Percentiles rank a stretch among this genome's conserved stretches.
phyloP scores from a whole-genome alignment of 2,329 filamentous ascomycete genomes.

The Talaromyces sp. region DNA sequence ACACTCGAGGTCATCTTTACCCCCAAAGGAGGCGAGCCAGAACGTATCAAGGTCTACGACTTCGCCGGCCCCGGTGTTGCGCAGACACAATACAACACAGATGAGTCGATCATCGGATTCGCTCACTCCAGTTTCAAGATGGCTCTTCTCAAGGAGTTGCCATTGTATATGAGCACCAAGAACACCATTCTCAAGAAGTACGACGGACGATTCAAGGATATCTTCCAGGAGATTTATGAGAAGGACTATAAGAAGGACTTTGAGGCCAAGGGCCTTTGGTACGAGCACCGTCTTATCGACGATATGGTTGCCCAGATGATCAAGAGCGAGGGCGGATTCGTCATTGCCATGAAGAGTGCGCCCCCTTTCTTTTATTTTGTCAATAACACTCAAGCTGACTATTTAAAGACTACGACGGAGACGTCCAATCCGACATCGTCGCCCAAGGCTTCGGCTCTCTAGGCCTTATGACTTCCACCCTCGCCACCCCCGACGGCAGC shows the following conservation, averaged over 20 bases:
- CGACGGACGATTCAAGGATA: constrained; percentile 98
- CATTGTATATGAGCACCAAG: constrained; percentile 99
- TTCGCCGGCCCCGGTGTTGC: constrained; percentile 84
- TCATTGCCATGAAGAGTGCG: constrained; percentile 97
- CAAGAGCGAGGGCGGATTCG: constrained; percentile 93
- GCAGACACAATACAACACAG: constrained; percentile 97
- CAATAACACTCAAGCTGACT: constrained; percentile 19
- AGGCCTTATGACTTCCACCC: constrained; percentile 95
- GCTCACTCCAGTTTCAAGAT: constrained; percentile 97
- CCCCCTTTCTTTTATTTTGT: constrained; percentile 22
- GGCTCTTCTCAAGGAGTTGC: constrained; percentile 77
- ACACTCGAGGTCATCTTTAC: constrained; percentile 95
- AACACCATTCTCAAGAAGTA: constrained; percentile 99
- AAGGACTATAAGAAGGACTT: constrained; percentile 81
- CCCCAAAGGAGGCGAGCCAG: constrained; percentile 70
- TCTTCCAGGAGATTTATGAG: constrained; percentile 97
- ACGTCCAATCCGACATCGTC: constrained; percentile 97
- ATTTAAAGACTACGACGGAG: constrained; percentile 85
- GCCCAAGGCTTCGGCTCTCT: constrained; percentile 97
- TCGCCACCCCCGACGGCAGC: constrained; percentile 94
- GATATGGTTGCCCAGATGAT: constrained; percentile 99
- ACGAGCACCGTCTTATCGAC: constrained; percentile 98
- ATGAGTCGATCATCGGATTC: constrained; percentile 91
- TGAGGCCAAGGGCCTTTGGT: constrained; percentile 92
- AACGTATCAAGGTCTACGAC: constrained; percentile 85